Base-by-base conservation (phyloP, 2,329 filamentous ascomycete species). In the Talaromyces sp. region DNA sequence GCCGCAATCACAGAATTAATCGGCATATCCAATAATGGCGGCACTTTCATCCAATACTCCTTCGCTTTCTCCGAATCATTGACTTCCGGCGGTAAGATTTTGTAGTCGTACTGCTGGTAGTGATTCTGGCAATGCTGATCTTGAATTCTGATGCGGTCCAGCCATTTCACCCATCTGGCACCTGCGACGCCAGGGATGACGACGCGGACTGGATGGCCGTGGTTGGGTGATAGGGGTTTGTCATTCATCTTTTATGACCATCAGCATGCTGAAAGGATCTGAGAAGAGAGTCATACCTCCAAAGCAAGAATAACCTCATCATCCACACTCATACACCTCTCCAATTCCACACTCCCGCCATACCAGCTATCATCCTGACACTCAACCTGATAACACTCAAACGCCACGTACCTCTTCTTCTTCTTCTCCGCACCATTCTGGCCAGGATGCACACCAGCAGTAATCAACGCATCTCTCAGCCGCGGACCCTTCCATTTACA, bases 81-180 rank as follows among this genome's bases (percentile, higher is more conserved):
- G 0, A 80, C 84, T 41, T 85, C 79, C 0, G 82, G 82, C 1
- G 85, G 85, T 7, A 88, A 75, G 35, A 86, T 78, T 71, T 87
- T 87, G 76, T 88, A 88, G 73, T 87, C 86, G 58, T 78, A 80
- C 65, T 83, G 82, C 73, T 86, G 84, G 70, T 87, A 88, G 72
- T 83, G 81, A 68, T 85, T 87, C 4, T 75, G 73, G 24, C 81
- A 84, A 69, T 87, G 84, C 57, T 76, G 67, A 59, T 76, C 73
- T 67, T 84, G 82, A 2, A 87, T 78, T 2, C 80, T 84, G 65
- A 87, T 82, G 10, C 75, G 75, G 67, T 85, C 84, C 3, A 86
- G 76, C 84, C 85, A 86, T 73, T 86, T 86, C 6, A 86, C 84
- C 70, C 80, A 82, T 49, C 84, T 75, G 14, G 83, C 84, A 13